Percentiles rank a stretch among this genome's conserved stretches.
Conservation (phyloP, 305 asterid species). For the Fraxinus xanthoxyloides region DNA sequence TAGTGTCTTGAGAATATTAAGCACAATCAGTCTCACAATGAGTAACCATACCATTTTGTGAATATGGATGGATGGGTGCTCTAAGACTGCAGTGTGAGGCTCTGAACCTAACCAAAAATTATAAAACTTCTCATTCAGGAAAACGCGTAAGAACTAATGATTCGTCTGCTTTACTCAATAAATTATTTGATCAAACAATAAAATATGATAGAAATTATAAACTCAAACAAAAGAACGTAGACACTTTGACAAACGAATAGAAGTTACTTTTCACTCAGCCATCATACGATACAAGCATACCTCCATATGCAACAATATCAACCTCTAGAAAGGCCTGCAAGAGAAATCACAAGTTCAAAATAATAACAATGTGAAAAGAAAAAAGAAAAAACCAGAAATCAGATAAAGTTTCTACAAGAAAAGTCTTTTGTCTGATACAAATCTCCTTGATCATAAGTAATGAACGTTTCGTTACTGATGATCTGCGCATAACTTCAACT, state of each 20-base stretch:
- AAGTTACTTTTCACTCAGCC: conserved; percentile 1
- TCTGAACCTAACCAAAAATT: conserved; percentile 67
- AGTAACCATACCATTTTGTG: conserved; percentile 66
- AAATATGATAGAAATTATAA: not conserved
- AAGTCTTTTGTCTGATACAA: not conserved
- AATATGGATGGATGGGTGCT: conserved; percentile 67
- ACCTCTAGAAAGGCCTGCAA: conserved; percentile 76
- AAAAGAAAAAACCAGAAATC: not conserved
- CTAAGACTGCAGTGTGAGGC: conserved; percentile 66
- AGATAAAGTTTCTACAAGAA: not conserved
- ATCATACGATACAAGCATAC: conserved; percentile 35
- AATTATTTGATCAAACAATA: conserved; percentile 6
- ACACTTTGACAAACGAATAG: conserved; percentile 8
- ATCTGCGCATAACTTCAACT: not conserved
- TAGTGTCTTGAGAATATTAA: conserved; percentile 12
- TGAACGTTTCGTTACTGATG: not conserved
- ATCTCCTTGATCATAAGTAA: not conserved
- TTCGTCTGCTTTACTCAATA: conserved; percentile 10
- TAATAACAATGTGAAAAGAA: conserved; percentile 13
- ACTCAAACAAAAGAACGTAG: not conserved
- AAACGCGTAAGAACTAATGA: not conserved
- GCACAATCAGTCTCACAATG: conserved; percentile 16
- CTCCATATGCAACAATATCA: conserved; percentile 94
- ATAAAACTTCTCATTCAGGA: conserved; percentile 22
- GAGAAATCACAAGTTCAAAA: conserved; percentile 18